Evolutionary conservation across 2,329 filamentous ascomycete genomes (phyloP).

Genomic region (Fusarium proliferatum): DNA sequence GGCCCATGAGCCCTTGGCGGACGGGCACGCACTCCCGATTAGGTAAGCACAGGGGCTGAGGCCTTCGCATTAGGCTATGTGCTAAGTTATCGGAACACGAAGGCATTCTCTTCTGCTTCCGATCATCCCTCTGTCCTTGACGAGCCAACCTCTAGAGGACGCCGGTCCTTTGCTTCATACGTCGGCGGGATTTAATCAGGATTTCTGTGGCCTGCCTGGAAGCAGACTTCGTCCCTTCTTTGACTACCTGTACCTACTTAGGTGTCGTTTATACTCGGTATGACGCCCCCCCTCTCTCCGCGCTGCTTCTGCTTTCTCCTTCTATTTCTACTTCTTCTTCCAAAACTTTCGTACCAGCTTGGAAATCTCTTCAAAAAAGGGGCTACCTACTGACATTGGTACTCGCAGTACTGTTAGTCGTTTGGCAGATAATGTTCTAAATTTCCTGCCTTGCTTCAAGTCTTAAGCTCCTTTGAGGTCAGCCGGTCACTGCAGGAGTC

Average conservation of each 20-base stretch:
- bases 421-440: constrained; percentile 51
- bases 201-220: constrained; percentile 52
- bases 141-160: constrained; percentile 44
- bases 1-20: constrained; percentile 23
- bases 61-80: constrained; percentile 20
- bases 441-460: constrained; percentile 45
- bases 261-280: constrained; percentile 46
- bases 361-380: constrained; percentile 7
- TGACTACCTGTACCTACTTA: constrained; percentile 33
- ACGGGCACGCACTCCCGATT: constrained; percentile 24
- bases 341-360: constrained; percentile 31
- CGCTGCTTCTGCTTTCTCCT: background rate
- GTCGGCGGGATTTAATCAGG: constrained; percentile 46
- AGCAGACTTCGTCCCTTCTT: constrained; percentile 52
- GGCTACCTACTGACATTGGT: constrained; percentile 33
- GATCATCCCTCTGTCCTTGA: constrained; percentile 35
- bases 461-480: constrained; percentile 77
- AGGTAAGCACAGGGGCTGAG: constrained; percentile 46
- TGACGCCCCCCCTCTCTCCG: constrained; percentile 20
- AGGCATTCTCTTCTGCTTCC: constrained; percentile 38
- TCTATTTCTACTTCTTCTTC: constrained; percentile 5
- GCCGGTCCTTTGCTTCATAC: constrained; percentile 43
- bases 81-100: constrained; percentile 31
- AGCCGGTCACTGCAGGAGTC: constrained; percentile 85
- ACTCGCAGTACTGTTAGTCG: constrained; percentile 37